Evolutionary conservation across 2,329 filamentous ascomycete species (phyloP), one percentile per base, ranked within the genome.

Genomic region (Cytospora schulzeri): DNA sequence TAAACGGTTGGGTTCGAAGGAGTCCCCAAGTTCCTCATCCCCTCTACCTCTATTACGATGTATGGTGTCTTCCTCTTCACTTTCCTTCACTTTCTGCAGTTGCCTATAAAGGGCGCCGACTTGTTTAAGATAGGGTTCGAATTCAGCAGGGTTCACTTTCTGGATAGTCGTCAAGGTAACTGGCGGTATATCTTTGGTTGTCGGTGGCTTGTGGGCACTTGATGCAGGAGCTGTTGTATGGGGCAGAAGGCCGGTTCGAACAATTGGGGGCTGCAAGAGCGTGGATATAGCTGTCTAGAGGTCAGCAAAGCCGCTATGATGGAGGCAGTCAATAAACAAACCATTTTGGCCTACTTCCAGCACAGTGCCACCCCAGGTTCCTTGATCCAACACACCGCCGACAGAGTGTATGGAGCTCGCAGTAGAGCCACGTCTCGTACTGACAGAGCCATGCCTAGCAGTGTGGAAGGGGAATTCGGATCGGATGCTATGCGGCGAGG

Each of bases 71-170:
- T 91, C 88, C 9, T 92, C 91, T 1, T 90, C 85, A 62, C 86
- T 89, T 68, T 93, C 90, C 72, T 94, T 93, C 31, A 92, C 88
- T 64, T 93, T 87, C 70, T 92, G 90, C 67, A 98, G 88, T 63
- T 93, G 92, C 74, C 97, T 93, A 75, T 97, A 97, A 3, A 98
- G 78, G 1, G 89, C 88, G 22, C 92, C 93, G 41, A 98, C 90
- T 75, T 97, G 91, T 4, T 88, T 83, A 8, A 98, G 80, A 73
- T 99, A 99, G 11, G 91, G 83, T 61, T 88, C 88, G 75, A 99
- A 99, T 63, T 91, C 89, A 67, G 89, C 85, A 0, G 87, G 77
- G 48, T 97, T 91, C 70, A 98, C 83, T 71, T 91, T 91, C 14
- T 89, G 85, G 54, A 98, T 91, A 71, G 96, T 97, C 9, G 93